These are phyloP conservation scores for Wickerhamiella allomyrinae DNA, from an alignment of 805 yeast genomes.

Conservation along the genomic window DNA sequence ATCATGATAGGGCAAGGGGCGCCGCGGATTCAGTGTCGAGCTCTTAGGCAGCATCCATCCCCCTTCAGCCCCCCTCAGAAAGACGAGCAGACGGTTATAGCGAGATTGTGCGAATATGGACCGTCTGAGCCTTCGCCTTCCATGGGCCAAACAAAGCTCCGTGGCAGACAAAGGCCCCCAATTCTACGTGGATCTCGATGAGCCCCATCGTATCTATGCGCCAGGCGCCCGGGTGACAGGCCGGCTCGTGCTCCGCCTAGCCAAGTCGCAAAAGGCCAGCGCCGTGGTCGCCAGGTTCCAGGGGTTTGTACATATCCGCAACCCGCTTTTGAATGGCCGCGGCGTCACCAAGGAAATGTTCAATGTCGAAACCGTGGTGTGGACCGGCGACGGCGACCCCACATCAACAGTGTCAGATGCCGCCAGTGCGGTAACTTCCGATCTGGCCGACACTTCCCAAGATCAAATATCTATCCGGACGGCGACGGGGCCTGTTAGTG, in stretches of 20 bases:
- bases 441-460: not conserved
- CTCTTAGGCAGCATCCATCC: no score
- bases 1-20: no score
- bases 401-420: not conserved
- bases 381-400: not conserved
- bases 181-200: constrained; percentile 54
- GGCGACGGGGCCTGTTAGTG: no score
- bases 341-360: not conserved
- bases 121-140: not conserved
- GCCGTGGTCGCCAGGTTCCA: constrained; percentile 16
- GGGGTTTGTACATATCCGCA: constrained; percentile 13
- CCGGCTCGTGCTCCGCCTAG: constrained; percentile 21
- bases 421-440: not conserved
- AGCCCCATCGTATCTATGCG: constrained; percentile 61
- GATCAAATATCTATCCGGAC: no score
- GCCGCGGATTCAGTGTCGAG: no score
- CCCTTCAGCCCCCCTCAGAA: no score
- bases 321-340: not conserved
- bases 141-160: not conserved
- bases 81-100: no score
- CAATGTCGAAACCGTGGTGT: not conserved
- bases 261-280: constrained; percentile 16
- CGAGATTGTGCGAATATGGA: no score
- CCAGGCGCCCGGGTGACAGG: constrained; percentile 53
- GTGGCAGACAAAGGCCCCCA: not conserved